Base-by-base conservation (phyloP, 2,329 filamentous ascomycete species). In the Monosporascus ibericus region DNA sequence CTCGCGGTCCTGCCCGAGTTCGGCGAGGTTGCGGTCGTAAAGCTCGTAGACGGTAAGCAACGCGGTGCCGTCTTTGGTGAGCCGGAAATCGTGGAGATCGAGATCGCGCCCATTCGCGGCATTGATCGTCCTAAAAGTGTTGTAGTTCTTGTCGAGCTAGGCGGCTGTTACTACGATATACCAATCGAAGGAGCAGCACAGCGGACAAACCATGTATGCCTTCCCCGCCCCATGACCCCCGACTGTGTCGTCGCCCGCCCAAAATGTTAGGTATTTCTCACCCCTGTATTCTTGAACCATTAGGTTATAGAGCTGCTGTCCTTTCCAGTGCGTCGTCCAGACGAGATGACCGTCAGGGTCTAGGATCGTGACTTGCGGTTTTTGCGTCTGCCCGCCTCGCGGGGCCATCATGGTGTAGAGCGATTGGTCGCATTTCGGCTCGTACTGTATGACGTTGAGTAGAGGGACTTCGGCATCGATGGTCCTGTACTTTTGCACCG, bases 231-330 rank as follows among this genome's bases (percentile, higher is more conserved):
- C 75, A 59, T 77, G 72, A 2, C 74, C 75, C 2, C 69, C 69
- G n/a, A 72, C 70, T 34, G 72, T 68, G 56, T 74, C 70, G 17
- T 73, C 63, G 11, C 75, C 75, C n/a, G 71, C 67, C 75, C 75
- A 78, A 56, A 77, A 78, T 0, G 74, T 76, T 48, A 78, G 59
- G 61, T 76, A 77, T 8, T 65, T 59, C 53, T 75, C 60, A 2
- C 70, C 73, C 52, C 68, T 69, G 55, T 72, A 78, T 7, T 61
- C 57, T 57, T 78, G 72, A 1, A 75, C 70, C 55, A 72, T 71
- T 5, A 76, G 59, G 57, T 76, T 75, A 55, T 77, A 76, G 6
- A 61, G 24, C 44, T 72, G 70, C 48, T 73, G 65, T 11, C 60
- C 59, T 44, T 68, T 68, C 38, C 63, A 58, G 3, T 52, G 40